Percentiles rank a stretch among this genome's conserved stretches.
Conservation (phyloP, 2,329 filamentous ascomycete genomes). For the Cercospora sp. region DNA sequence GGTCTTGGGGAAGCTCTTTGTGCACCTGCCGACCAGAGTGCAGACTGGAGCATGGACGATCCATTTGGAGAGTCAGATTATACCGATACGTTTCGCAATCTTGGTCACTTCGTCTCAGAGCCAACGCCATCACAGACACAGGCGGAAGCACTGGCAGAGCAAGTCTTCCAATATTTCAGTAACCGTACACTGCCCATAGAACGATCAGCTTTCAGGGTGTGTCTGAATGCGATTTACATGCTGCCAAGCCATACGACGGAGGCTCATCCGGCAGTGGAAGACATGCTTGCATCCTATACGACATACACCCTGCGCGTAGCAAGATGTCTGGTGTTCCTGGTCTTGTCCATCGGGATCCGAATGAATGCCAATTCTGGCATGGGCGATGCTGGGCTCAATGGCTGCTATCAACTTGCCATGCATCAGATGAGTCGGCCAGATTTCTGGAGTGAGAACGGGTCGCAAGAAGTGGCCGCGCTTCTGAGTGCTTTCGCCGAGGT, state of each 20-base stretch:
- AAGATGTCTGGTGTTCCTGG: slow-evolving; percentile 18
- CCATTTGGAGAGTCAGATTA: slow-evolving; percentile 8
- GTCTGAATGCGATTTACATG: slow-evolving; percentile 19
- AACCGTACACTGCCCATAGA: slow-evolving; percentile 11
- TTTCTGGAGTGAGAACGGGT: slow-evolving; percentile 19
- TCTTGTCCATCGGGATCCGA: slow-evolving; percentile 16
- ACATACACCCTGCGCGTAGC: slow-evolving; percentile 18
- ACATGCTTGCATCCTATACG: slow-evolving; percentile 15
- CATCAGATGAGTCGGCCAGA: slow-evolving; percentile 17
- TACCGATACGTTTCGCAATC: neutral
- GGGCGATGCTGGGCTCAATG: neutral
- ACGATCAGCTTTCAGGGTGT: slow-evolving; percentile 21
- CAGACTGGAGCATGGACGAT: slow-evolving; percentile 14
- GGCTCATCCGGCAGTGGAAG: slow-evolving; percentile 7
- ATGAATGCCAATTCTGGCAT: slow-evolving; percentile 3
- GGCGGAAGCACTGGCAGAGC: slow-evolving; percentile 12
- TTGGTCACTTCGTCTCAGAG: neutral
- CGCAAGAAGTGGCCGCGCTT: slow-evolving; percentile 8
- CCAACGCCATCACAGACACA: slow-evolving; percentile 10
- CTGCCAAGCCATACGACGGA: neutral
- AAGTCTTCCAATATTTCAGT: slow-evolving; percentile 5
- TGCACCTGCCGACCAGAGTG: slow-evolving; percentile 12
- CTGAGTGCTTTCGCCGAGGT: slow-evolving; percentile 7
- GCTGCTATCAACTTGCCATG: slow-evolving; percentile 17
- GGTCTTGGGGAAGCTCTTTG: slow-evolving; percentile 16